phyloP scores from a whole-genome alignment of 2,329 filamentous ascomycete genomes.

The Achaetomium macrosporum region DNA sequence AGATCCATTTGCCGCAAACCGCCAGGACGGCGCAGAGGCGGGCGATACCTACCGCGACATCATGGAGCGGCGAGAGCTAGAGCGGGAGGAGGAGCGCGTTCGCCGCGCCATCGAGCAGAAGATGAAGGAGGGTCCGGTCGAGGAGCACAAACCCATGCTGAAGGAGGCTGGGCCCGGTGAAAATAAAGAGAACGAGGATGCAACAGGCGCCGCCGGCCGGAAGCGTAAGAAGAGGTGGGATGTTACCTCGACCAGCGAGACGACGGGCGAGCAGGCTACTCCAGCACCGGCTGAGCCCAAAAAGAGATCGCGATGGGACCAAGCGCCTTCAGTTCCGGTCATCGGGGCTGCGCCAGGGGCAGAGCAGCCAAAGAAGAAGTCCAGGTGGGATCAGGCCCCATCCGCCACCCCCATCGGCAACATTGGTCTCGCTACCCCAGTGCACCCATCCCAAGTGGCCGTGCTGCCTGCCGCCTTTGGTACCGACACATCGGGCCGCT shows the following conservation, averaged over 20 bases:
- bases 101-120: constrained; percentile 73
- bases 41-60: constrained; percentile 81
- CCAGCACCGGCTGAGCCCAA: constrained; percentile 51
- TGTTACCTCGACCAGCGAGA: constrained; percentile 53
- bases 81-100: constrained; percentile 89
- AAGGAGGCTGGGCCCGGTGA: constrained; percentile 49
- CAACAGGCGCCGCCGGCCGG: constrained; percentile 56
- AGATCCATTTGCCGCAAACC: constrained; percentile 76
- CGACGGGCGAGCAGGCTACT: constrained; percentile 42
- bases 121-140: constrained; percentile 51
- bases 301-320: constrained; percentile 85
- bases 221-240: constrained; percentile 98
- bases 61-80: constrained; percentile 85
- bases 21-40: constrained; percentile 54
- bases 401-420: constrained; percentile 70
- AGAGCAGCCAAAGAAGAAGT: constrained; percentile 62
- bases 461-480: constrained; percentile 59
- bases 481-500: constrained; percentile 72
- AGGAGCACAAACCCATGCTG: constrained; percentile 70
- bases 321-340: constrained; percentile 56
- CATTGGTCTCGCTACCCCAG: constrained; percentile 70
- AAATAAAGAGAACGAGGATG: constrained; percentile 68
- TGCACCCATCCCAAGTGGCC: constrained; percentile 61
- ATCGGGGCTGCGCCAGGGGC: constrained; percentile 50
- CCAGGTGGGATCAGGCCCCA: constrained; percentile 88